These are phyloP conservation scores for Alliaria petiolata DNA, from an alignment of 345 rosid species.

Conservation along the genomic window DNA sequence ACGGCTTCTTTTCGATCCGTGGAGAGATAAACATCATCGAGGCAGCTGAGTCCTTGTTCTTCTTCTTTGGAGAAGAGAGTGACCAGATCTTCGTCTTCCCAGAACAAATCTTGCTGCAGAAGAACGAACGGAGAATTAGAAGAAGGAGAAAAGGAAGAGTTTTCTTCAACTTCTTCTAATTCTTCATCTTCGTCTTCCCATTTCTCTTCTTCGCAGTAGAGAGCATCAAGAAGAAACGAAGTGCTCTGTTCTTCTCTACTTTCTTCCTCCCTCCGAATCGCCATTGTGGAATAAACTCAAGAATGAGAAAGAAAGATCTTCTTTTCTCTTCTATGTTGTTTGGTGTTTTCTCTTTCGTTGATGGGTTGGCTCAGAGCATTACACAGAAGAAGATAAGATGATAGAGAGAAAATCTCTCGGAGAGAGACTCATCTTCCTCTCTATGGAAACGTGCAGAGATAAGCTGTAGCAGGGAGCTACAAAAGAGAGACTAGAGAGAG, in stretches of 20 bases:
- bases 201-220: slow-evolving; percentile 71
- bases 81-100: slow-evolving; percentile 74
- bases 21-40: slow-evolving; percentile 32
- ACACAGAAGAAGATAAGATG: slow-evolving; percentile 26
- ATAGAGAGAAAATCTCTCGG: slow-evolving; percentile 25
- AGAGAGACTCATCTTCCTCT: slow-evolving; percentile 34
- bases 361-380: slow-evolving; percentile 24
- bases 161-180: slow-evolving; percentile 25
- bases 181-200: slow-evolving; percentile 52
- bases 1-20: slow-evolving; percentile 61
- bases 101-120: slow-evolving; percentile 63
- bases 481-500: slow-evolving; percentile 23
- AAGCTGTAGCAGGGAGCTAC: slow-evolving; percentile 24
- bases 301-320: slow-evolving; percentile 38
- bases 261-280: slow-evolving; percentile 34
- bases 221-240: slow-evolving; percentile 50
- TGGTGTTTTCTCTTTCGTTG: slow-evolving; percentile 19
- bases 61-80: slow-evolving; percentile 63
- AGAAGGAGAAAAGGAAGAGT: slow-evolving; percentile 28
- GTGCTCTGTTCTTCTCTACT: slow-evolving; percentile 25
- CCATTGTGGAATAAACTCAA: slow-evolving; percentile 45
- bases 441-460: slow-evolving; percentile 19
- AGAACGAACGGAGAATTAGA: slow-evolving; percentile 32
- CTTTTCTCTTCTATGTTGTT: slow-evolving; percentile 1
- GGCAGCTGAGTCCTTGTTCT: slow-evolving; percentile 29